Evolutionary conservation across 257 asterid genomes (phyloP).

Genomic region (Fraxinus quadrangulata): DNA sequence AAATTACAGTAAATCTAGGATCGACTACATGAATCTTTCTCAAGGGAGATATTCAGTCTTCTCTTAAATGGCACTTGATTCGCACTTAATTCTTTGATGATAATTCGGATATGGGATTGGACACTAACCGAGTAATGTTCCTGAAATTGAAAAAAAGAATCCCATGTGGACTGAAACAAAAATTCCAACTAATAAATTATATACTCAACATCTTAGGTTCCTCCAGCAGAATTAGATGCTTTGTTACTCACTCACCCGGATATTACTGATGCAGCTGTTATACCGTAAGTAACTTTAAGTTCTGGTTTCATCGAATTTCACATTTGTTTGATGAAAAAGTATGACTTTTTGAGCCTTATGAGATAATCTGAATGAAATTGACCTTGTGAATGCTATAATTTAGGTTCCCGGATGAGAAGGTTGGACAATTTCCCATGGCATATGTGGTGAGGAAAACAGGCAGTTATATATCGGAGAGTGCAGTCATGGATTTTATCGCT

Average conservation of each 20-base stretch:
- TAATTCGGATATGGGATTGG: too few species aligned
- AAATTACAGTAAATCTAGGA: not conserved
- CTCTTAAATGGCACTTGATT: too few species aligned
- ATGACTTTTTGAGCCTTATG: too few species aligned
- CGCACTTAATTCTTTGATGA: too few species aligned
- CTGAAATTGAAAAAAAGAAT: too few species aligned
- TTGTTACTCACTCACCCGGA: conserved; percentile 75
- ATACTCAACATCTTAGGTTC: conserved; percentile 51
- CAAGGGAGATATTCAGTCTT: too few species aligned
- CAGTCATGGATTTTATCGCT: conserved; percentile 69
- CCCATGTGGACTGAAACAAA: too few species aligned
- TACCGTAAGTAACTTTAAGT: conserved; percentile 57
- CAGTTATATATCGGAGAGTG: conserved; percentile 48
- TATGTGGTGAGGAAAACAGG: conserved; percentile 65
- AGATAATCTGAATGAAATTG: too few species aligned
- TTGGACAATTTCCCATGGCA: conserved; percentile 93
- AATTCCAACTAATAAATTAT: too few species aligned
- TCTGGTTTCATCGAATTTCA: too few species aligned
- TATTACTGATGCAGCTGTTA: conserved; percentile 79
- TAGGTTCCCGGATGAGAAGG: conserved; percentile 87
- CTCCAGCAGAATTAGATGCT: conserved; percentile 96
- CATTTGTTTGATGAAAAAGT: too few species aligned
- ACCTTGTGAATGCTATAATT: not conserved
- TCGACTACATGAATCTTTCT: not conserved
- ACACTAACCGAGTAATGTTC: too few species aligned